Conservation (phyloP, 768 basidiomycete genomes). For the Favolaschia claudopus region DNA sequence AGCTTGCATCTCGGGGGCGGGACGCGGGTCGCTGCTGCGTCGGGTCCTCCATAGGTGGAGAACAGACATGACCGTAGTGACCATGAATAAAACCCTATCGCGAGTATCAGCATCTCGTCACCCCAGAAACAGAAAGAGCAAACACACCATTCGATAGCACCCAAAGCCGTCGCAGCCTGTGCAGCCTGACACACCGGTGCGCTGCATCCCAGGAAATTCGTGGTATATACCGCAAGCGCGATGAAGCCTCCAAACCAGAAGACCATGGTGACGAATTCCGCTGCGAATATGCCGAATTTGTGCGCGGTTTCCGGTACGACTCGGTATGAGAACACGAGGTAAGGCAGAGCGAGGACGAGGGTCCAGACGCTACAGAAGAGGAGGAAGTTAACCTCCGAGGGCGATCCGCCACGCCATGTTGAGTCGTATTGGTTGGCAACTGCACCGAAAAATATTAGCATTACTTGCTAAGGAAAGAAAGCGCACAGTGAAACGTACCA, state of each 20-base stretch:
- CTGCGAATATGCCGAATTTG: slow-evolving; percentile 15
- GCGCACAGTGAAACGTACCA: background rate
- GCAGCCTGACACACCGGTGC: slow-evolving; percentile 13
- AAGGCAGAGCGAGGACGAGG: slow-evolving; percentile 10
- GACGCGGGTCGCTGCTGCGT: slow-evolving; percentile 7
- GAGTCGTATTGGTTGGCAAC: slow-evolving; percentile 14
- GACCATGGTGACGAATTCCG: slow-evolving; percentile 16
- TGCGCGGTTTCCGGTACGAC: slow-evolving; percentile 12
- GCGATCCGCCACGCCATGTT: slow-evolving; percentile 2
- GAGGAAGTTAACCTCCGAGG: slow-evolving; percentile 18
- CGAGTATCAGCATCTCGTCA: slow-evolving; percentile 5
- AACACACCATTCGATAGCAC: slow-evolving; percentile 15
- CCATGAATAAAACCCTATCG: slow-evolving; percentile 13
- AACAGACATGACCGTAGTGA: slow-evolving; percentile 6
- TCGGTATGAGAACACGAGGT: slow-evolving; percentile 13
- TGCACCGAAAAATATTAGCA: background rate
- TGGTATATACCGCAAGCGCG: slow-evolving; percentile 16
- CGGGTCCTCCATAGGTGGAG: slow-evolving; percentile 12
- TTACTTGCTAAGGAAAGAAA: background rate
- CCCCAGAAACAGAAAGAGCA: background rate
- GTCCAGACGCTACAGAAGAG: slow-evolving; percentile 15
- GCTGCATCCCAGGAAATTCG: slow-evolving; percentile 6
- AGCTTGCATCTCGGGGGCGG: slow-evolving; percentile 17
- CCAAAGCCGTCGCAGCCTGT: slow-evolving; percentile 16
- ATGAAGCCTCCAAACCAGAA: slow-evolving; percentile 18